Evolutionary conservation across 345 rosid species (phyloP).

Genomic region (Heritiera fomes): DNA sequence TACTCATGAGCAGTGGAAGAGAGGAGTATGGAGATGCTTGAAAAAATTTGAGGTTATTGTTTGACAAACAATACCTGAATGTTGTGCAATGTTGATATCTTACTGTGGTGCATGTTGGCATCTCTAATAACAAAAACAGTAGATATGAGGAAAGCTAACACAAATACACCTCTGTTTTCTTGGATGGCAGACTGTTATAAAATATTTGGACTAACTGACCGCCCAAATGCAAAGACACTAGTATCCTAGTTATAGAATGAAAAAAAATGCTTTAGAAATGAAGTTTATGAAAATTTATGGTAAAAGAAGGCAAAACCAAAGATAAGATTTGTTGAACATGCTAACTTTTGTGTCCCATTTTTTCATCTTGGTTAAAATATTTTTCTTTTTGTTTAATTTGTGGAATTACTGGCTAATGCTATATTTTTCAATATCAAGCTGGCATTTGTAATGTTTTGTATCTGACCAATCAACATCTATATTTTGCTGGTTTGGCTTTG

Average conservation of each 20-base stretch:
- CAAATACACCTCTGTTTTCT: neutral
- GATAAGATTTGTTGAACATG: neutral
- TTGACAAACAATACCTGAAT: neutral
- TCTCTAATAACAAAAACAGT: neutral
- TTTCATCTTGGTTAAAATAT: neutral
- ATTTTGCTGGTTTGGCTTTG: slow-evolving; percentile 1
- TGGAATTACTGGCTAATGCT: neutral
- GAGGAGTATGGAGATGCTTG: neutral
- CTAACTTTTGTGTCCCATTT: neutral
- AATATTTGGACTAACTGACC: neutral
- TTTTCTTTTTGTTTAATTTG: neutral
- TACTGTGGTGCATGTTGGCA: neutral
- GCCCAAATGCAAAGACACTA: neutral
- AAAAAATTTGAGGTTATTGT: neutral
- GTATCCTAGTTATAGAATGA: neutral
- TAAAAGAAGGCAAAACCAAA: slow-evolving; percentile 1
- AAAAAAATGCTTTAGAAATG: neutral
- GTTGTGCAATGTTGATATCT: neutral
- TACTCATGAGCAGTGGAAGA: neutral
- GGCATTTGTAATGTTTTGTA: neutral
- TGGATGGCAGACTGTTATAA: neutral
- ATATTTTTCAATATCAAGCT: neutral
- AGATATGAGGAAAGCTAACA: neutral
- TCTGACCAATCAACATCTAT: neutral
- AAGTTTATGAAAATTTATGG: neutral